phyloP scores from a whole-genome alignment of 768 basidiomycete genomes.

The Boletus vinaceobasis region DNA sequence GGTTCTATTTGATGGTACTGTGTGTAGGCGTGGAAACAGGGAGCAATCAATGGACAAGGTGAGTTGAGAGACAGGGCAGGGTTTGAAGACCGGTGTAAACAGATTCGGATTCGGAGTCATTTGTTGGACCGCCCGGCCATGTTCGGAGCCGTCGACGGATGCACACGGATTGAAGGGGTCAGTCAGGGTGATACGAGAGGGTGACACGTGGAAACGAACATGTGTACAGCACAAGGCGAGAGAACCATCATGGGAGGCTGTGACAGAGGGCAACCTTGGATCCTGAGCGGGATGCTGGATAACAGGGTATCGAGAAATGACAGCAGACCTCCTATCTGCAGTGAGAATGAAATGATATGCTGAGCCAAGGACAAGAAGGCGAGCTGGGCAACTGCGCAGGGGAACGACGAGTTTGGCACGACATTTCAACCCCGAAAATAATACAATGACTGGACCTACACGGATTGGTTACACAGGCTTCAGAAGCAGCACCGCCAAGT shows the following conservation, averaged over 20 bases:
- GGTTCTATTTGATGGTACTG: background rate
- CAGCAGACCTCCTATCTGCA: background rate
- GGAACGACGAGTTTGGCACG: constrained; percentile 2
- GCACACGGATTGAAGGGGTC: background rate
- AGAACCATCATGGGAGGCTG: too few species aligned
- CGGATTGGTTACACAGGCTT: background rate
- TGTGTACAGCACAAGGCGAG: too few species aligned
- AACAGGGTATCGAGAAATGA: background rate
- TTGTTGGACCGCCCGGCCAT: background rate
- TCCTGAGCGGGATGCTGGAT: too few species aligned
- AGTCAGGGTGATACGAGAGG: too few species aligned
- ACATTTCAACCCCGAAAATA: background rate
- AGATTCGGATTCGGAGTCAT: too few species aligned
- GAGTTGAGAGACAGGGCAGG: too few species aligned
- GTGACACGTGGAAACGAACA: too few species aligned
- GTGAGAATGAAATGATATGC: too few species aligned
- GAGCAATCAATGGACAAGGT: background rate
- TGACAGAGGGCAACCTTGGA: background rate
- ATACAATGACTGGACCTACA: background rate
- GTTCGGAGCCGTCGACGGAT: background rate
- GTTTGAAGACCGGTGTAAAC: too few species aligned
- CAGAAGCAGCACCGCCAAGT: background rate
- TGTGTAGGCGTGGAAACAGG: background rate
- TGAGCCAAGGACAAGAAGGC: background rate
- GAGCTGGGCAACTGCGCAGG: background rate